Percentiles rank a stretch among this genome's conserved stretches.
phyloP scores from a whole-genome alignment of 306 rosid genomes.

The Potentilla sterilis region DNA sequence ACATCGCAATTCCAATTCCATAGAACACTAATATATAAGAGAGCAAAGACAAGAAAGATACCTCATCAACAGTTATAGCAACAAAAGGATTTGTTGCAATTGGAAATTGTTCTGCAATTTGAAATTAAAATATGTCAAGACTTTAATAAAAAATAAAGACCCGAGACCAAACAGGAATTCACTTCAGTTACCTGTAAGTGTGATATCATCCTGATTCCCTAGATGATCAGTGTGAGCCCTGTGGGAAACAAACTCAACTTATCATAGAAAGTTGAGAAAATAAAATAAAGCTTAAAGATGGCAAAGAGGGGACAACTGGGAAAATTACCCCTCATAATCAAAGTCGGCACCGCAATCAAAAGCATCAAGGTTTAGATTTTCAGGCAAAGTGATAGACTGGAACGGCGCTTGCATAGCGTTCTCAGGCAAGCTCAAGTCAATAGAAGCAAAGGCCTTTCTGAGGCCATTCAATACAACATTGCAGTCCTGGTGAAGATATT shows the following conservation, averaged over 20 bases:
- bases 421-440: slow-evolving; percentile 57
- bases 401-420: slow-evolving; percentile 65
- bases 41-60: slow-evolving; percentile 16
- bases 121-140: neutral
- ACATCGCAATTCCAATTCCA: slow-evolving; percentile 15
- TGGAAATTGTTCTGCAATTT: slow-evolving; percentile 59
- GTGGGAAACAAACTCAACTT: slow-evolving; percentile 25
- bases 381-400: slow-evolving; percentile 66
- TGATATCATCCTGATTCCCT: slow-evolving; percentile 63
- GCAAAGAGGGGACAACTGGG: neutral
- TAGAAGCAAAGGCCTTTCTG: slow-evolving; percentile 46
- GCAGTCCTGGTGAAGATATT: slow-evolving; percentile 63
- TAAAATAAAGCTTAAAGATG: neutral
- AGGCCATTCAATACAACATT: slow-evolving; percentile 39
- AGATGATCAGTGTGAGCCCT: slow-evolving; percentile 51
- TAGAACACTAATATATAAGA: slow-evolving; percentile 2
- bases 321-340: slow-evolving; percentile 40
- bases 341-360: slow-evolving; percentile 36
- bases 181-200: slow-evolving; percentile 49
- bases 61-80: slow-evolving; percentile 71
- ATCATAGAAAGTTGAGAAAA: neutral
- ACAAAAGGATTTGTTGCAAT: slow-evolving; percentile 38
- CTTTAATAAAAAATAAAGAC: neutral
- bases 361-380: slow-evolving; percentile 65
- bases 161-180: neutral